Conservation (phyloP, 345 rosid genomes). For the Acer campestre region DNA sequence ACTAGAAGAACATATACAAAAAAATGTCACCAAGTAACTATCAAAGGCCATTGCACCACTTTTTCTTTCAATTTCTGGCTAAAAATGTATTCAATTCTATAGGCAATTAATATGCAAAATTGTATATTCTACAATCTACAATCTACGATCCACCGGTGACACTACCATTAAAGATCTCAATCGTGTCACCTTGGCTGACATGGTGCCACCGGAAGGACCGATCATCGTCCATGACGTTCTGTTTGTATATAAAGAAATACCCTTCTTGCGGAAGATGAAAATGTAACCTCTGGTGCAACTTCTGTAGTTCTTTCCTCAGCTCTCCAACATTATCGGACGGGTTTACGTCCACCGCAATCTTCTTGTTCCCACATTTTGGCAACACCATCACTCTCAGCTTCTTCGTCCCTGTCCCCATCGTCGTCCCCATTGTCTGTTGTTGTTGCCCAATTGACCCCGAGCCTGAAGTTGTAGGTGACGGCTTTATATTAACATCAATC, state of each 20-base stretch:
- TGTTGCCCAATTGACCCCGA: constrained; percentile 12
- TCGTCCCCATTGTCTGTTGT: too few relatives aligned
- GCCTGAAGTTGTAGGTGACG: constrained; percentile 29
- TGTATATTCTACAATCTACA: neutral
- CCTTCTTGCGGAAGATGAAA: constrained; percentile 71
- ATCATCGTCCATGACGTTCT: constrained; percentile 84
- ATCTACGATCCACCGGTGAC: constrained; percentile 37
- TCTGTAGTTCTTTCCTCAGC: constrained; percentile 64
- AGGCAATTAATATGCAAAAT: neutral
- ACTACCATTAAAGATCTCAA: constrained; percentile 65
- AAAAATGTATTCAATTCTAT: neutral
- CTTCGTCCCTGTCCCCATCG: constrained; percentile 21
- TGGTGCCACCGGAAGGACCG: constrained; percentile 77
- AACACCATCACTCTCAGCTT: constrained; percentile 66
- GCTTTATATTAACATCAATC: constrained; percentile 35
- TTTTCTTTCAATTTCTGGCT: neutral
- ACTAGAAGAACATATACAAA: too few relatives aligned
- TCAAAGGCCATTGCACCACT: neutral
- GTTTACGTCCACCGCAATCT: constrained; percentile 66
- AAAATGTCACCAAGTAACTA: neutral
- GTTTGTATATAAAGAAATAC: constrained; percentile 68
- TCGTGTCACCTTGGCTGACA: constrained; percentile 59
- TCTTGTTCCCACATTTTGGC: constrained; percentile 58
- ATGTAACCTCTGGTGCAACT: constrained; percentile 55
- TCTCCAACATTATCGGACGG: constrained; percentile 66